Evolutionary conservation across 2,329 filamentous ascomycete genomes (phyloP), one percentile per base, ranked within the genome.

Genomic region (Alternaria rosae): DNA sequence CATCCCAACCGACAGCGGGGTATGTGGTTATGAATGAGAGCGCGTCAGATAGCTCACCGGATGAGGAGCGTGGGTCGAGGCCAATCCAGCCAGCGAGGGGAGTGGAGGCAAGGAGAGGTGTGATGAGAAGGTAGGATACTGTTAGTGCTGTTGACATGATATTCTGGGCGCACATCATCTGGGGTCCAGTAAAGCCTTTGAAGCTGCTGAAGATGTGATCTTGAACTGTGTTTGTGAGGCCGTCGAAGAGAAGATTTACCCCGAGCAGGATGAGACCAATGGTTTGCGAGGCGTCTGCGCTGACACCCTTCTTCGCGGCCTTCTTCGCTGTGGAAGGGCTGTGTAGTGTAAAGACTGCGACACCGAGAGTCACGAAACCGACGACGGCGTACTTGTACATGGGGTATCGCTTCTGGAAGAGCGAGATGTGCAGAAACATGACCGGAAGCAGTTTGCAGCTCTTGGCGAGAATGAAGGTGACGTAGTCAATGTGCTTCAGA

Each of bases 101-200:
- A 7, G 81, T 93, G 59, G 85, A 83, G 0, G 91, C 91, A n/a
- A 97, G 80, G 82, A 90, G 92, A 0, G 95, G 95, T 71, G 89
- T 91, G 20, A 93, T 75, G 17, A 94, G 67, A 45, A 99, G 87
- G 74, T 97, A 98, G 0, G 82, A 76, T 20, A 87, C 85, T 4
- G 94, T 98, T 59, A 98, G 84, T 48, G 89, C 76, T 4, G 93
- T 94, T 71, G 88, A 91, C 80, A 98, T 91, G 58, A 97, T 83
- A 78, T 98, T 99, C 81, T 97, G 93, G 41, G 94, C 94, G 78
- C 94, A 96, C 95, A 99, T 99, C 95, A 99, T 99, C 86, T 99
- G 95, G 62, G 94, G 93, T 10, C 95, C 95, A 3, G 89, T 88
- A 78, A 95, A 97, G 13, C 90, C 89, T 67, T 88, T 88, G 81